Conservation (phyloP, 2,329 filamentous ascomycete genomes). For the Cordyceps fumosorosea region DNA sequence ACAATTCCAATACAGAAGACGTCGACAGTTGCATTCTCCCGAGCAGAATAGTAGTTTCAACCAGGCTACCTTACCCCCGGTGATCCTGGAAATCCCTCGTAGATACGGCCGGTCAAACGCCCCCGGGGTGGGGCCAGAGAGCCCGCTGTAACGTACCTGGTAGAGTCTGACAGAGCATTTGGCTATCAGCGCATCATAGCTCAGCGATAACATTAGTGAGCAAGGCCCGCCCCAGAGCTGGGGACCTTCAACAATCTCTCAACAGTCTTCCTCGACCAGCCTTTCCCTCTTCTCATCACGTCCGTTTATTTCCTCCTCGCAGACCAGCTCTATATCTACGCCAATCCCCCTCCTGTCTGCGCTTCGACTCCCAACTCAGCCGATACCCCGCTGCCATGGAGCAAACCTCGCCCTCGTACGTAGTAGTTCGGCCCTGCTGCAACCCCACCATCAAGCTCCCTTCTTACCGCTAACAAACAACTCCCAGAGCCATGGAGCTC, state of each 20-base stretch:
- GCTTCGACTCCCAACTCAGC: slow-evolving; percentile 1
- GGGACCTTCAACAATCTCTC: slow-evolving; percentile 3
- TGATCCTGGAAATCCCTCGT: slow-evolving; percentile 14
- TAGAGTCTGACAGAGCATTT: slow-evolving; percentile 12
- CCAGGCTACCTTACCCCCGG: neutral
- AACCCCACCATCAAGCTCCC: slow-evolving; percentile 14
- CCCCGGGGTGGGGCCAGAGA: slow-evolving; percentile 2
- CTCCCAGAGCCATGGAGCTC: slow-evolving; percentile 79
- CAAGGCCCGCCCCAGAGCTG: slow-evolving; percentile 6
- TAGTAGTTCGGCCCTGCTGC: slow-evolving; percentile 26
- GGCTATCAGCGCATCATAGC: slow-evolving; percentile 15
- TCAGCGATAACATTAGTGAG: slow-evolving; percentile 12
- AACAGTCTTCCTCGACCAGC: neutral
- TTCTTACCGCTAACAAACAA: slow-evolving; percentile 27
- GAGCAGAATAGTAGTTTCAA: neutral
- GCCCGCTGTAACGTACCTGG: slow-evolving; percentile 7
- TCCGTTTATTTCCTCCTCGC: neutral
- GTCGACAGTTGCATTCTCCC: neutral
- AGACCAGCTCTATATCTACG: neutral
- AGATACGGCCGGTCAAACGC: slow-evolving; percentile 12
- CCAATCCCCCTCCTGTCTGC: neutral
- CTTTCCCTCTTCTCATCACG: neutral
- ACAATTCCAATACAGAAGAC: neutral
- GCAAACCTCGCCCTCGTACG: slow-evolving; percentile 22
- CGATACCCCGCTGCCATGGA: slow-evolving; percentile 16